Evolutionary conservation across 345 rosid species (phyloP), one percentile per base, ranked within the genome.

Genomic region (Rhodamnia argentea): DNA sequence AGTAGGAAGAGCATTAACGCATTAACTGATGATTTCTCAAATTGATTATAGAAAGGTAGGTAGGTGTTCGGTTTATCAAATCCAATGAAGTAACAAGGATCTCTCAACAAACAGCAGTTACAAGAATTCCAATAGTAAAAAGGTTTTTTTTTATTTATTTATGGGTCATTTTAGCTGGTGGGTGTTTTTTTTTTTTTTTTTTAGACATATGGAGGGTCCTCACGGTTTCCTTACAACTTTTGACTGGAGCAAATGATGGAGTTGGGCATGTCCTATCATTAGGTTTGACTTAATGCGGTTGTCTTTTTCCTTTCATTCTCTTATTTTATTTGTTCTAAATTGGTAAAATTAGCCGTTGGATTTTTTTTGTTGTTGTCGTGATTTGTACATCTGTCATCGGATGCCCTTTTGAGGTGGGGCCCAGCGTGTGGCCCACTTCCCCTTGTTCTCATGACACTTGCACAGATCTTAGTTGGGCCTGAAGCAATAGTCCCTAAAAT

Each of bases 1-100:
- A 12, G 12, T 10, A 2, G 0, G 0, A 18, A 70, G 58, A 10
- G 14, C 58, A 55, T 14, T 3, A 64, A 4, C 1, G 3, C 0
- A 0, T 64, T 9, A 64, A 32, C 20, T 10, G 22, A 18, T 37
- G 7, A 20, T 13, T 11, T 37, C 7, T 0, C 47, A 18, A 18
- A 4, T 18, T 20, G 37, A 32, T 64, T 9, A 8, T 7, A 7
- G 58, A 23, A 22, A 55, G 24, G 58, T 7, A 5, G 56, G 56
- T 7, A 55, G 58, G 58, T 22, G 20, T 55, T 55, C 58, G 20
- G 11, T 55, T 22, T 51, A 51, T 12, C 52, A 51, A 55, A 55
- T 55, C 58, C 7, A 32, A 32, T 8, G 13, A 18, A 64, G 42
- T 5, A 16, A 32, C 3, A 0, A 32, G 3, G 3, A 23, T 18